Conservation (phyloP, 257 asterid species). For the Perilla frutescens region DNA sequence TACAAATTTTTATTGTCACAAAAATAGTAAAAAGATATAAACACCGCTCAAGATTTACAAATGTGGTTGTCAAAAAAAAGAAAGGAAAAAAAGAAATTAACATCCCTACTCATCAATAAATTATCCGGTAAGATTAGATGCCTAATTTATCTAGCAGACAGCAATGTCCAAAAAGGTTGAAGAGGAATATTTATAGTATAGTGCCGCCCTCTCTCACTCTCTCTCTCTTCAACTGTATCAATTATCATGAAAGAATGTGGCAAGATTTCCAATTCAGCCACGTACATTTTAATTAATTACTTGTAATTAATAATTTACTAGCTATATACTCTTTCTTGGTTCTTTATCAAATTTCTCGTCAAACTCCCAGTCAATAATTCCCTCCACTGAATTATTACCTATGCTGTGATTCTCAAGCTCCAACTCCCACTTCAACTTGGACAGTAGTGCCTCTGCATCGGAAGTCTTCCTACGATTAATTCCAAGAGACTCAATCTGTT, state of each 20-base stretch:
- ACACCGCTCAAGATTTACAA: conserved; percentile 23
- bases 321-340: conserved; percentile 34
- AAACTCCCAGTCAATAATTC: conserved; percentile 76
- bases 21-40: background rate
- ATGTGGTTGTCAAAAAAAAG: conserved; percentile 1
- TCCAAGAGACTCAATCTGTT: conserved; percentile 41
- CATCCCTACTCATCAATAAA: background rate
- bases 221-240: background rate
- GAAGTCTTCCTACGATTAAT: conserved; percentile 28
- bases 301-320: background rate
- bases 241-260: conserved; percentile 13
- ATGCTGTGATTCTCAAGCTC: conserved; percentile 73
- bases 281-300: no score
- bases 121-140: conserved; percentile 29
- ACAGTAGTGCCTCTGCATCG: conserved; percentile 63
- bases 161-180: conserved; percentile 8
- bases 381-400: conserved; percentile 58
- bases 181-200: conserved; percentile 3
- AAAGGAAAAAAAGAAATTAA: background rate
- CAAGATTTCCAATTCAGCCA: background rate
- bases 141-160: conserved; percentile 22
- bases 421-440: conserved; percentile 65
- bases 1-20: no score
- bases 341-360: conserved; percentile 57
- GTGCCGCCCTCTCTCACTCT: background rate